Evolutionary conservation across 2,329 filamentous ascomycete genomes (phyloP), one percentile per base, ranked within the genome.

Genomic region (Pseudopyricularia javanii): DNA sequence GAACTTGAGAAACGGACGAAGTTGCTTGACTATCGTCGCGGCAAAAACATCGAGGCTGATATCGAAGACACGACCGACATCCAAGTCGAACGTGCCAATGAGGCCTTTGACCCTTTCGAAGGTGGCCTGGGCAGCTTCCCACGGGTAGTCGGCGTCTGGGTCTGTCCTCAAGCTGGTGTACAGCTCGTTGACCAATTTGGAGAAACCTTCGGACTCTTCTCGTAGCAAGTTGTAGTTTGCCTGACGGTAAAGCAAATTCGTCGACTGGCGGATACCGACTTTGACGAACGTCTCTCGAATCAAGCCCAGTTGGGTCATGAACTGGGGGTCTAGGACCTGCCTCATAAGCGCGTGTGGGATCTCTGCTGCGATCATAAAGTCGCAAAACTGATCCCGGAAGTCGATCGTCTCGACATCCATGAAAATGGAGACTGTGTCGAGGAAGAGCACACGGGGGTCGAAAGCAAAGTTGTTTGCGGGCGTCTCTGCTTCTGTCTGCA

Each of bases 181-280:
- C 32, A 97, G 83, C 66, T 98, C 93, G 0, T 91, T 96, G 55
- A 95, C 83, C 48, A 98, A 80, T 67, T 98, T 98, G 0, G 93
- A 91, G 64, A 95, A 98, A 40, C 94, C 93, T 69, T 98, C 93
- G 0, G 89, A 89, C 68, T 98, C 93, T 70, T 98, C 93, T 47
- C 93, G 84, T 20, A 98, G 74, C 7, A 98, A 73, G 62, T 98
- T 98, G 73, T 95, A 97, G 67, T 95, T 97, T 14, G 91, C 89
- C 68, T 97, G 93, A 55, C 91, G 85, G 66, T 98, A 98, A 1
- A 98, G 78, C 4, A 93, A 75, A 61, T 96, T 95, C 7, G 93
- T 98, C 49, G 91, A 87, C 63, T 94, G 90, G 53, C 91, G 84
- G 58, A 95, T 90, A 15, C 86, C 85, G 64, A 93, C 82, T 59